phyloP scores from a whole-genome alignment of 805 yeast genomes.

The Barnettozyma populi region DNA sequence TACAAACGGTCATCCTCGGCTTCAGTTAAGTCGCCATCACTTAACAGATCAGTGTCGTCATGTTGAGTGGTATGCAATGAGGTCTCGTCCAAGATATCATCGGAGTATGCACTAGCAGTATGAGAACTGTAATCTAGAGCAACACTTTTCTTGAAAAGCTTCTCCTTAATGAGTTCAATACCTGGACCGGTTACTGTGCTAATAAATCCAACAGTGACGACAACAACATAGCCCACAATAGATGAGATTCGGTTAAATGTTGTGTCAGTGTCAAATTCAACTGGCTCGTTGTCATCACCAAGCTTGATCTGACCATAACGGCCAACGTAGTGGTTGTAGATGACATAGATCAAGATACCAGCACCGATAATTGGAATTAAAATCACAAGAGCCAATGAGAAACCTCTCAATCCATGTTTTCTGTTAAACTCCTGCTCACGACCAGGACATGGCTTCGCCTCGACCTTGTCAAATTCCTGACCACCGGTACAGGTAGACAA shows the following conservation, averaged over 20 bases:
- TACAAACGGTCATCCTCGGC: constrained; percentile 24
- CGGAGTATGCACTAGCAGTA: constrained; percentile 11
- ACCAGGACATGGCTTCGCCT: constrained; percentile 82
- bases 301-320: constrained; percentile 83
- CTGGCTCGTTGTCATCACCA: constrained; percentile 71
- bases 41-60: constrained; percentile 25
- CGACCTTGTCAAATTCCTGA: constrained; percentile 57
- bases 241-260: constrained; percentile 44
- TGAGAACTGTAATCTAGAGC: constrained; percentile 15
- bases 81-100: constrained; percentile 11
- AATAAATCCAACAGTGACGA: constrained; percentile 22
- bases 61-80: constrained; percentile 15
- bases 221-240: constrained; percentile 28
- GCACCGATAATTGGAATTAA: constrained; percentile 50
- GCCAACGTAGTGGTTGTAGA: constrained; percentile 76
- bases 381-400: constrained; percentile 47
- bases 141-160: constrained; percentile 6
- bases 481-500: constrained; percentile 86
- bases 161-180: constrained; percentile 3
- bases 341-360: constrained; percentile 55
- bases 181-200: constrained; percentile 14
- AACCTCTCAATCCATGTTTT: constrained; percentile 52
- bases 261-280: constrained; percentile 61
- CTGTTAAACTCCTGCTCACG: constrained; percentile 56
- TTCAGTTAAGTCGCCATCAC: constrained; percentile 27